A percentile compares a stretch with the other conserved stretches of the same genome.
These are phyloP conservation scores for Pyricularia sp. DNA, from an alignment of 2,329 filamentous ascomycete species.

Conservation along the genomic window DNA sequence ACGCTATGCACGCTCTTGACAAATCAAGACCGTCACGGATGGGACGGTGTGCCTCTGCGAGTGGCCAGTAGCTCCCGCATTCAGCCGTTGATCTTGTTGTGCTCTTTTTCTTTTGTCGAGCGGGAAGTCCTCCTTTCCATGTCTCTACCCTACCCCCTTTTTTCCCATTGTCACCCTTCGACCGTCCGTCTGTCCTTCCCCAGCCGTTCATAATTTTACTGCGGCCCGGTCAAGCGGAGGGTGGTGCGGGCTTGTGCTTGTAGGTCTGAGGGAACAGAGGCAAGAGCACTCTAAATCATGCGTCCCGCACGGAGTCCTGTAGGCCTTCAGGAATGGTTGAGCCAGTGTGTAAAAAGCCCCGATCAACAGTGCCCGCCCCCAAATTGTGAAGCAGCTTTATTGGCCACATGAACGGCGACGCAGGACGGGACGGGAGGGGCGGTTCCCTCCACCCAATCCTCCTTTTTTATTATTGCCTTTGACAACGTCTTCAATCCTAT, in stretches of 20 bases:
- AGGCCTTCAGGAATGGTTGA: background rate
- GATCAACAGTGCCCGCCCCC: background rate
- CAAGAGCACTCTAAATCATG: background rate
- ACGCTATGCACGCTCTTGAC: background rate
- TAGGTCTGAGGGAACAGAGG: no score
- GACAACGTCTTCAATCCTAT: background rate
- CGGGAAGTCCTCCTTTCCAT: background rate
- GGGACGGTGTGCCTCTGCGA: background rate
- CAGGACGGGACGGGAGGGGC: background rate
- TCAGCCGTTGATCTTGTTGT: background rate
- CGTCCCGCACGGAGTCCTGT: background rate
- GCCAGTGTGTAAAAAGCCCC: background rate
- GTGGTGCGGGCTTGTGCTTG: background rate
- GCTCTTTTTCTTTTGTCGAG: background rate
- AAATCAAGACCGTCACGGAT: background rate
- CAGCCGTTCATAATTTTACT: background rate
- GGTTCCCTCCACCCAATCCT: background rate
- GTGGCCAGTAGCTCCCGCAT: background rate
- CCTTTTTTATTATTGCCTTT: background rate
- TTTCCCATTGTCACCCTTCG: background rate
- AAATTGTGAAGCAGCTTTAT: background rate
- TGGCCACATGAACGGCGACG: background rate
- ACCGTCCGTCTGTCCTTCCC: background rate
- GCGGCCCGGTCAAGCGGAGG: background rate
- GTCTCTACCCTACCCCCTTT: background rate